Evolutionary conservation across 352 stramenopile species (phyloP), one percentile per base, ranked within the genome.

Genomic region (Pythium angustatum): DNA sequence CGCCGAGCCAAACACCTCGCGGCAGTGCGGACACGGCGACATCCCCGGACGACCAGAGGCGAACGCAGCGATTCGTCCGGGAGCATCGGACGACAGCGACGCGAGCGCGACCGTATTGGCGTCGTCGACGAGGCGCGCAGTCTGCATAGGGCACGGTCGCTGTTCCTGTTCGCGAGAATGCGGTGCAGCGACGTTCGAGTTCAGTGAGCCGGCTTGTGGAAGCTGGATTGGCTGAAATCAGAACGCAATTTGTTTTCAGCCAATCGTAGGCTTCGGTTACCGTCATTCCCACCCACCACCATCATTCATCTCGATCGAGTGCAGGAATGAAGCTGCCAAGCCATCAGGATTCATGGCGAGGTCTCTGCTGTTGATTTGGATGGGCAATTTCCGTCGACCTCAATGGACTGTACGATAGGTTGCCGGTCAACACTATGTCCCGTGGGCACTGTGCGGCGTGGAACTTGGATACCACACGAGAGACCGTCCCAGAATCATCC

Each of bases 1-100:
- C 19, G 79, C 76, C 21, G 72, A 78, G 5, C 83, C 75, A 27
- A 89, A 90, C 8, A 69, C 79, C 52, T 83, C 58, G 43, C 59
- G 68, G 56, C 83, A 92, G 47, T 88, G 76, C 15, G 83, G 81
- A 70, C 83, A 92, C 19, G 33, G 49, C 11, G 38, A 34, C 44
- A 83, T 71, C 7, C 66, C 64, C 1, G 33, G 33, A 15, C 72
- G 69, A 17, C 59, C 9, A 19, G 58, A 48, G 12, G 67, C 34
- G n/a, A 57, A 21, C 47, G 58, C 44, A 62, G 61, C 30, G 55
- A 67, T 17, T 57, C 66, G 8, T 38, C 65, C 24, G 72, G 56
- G 22, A 21, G 28, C 6, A 49, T 58, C 38, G 3, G 59, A 33
- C 26, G 75, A 70, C 26, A 87, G 63, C 41, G 64, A 66, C 21